A percentile compares a stretch with the other conserved stretches of the same genome.
These are phyloP conservation scores for Microsporum audouinii DNA, from an alignment of 2,329 filamentous ascomycete species.

Conservation along the genomic window DNA sequence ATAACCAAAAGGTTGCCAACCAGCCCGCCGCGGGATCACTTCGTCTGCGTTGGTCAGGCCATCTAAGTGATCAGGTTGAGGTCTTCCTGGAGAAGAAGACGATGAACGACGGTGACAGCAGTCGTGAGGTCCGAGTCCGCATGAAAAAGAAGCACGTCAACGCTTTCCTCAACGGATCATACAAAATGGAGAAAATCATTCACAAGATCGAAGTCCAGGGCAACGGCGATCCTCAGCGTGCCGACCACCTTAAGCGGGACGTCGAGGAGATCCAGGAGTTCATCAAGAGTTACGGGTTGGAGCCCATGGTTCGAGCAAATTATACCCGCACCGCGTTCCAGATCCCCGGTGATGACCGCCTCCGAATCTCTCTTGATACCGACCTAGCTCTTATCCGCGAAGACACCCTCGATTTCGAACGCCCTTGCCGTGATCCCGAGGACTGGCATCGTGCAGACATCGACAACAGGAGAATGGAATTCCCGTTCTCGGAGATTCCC, in stretches of 20 bases:
- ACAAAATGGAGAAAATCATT: constrained; percentile 83
- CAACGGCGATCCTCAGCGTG: constrained; percentile 53
- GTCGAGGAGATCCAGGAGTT: constrained; percentile 70
- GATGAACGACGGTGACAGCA: constrained; percentile 62
- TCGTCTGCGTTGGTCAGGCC: constrained; percentile 82
- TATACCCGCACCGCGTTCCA: constrained; percentile 94
- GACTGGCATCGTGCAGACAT: constrained; percentile 90
- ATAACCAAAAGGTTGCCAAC: constrained; percentile 71
- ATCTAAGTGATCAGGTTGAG: constrained; percentile 64
- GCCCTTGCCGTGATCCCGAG: constrained; percentile 78
- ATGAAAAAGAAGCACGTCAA: constrained; percentile 94
- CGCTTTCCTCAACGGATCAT: constrained; percentile 72
- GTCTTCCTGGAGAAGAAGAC: constrained; percentile 85
- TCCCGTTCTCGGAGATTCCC: constrained; percentile 75
- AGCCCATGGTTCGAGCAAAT: constrained; percentile 80
- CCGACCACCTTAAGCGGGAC: constrained; percentile 58
- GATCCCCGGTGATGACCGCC: constrained; percentile 79
- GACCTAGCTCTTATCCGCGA: constrained; percentile 76
- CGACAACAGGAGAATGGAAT: constrained; percentile 69
- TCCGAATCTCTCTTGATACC: constrained; percentile 87
- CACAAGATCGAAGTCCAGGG: constrained; percentile 67
- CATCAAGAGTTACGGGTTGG: constrained; percentile 62
- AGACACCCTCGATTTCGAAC: constrained; percentile 61
- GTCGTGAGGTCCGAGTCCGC: constrained; percentile 65
- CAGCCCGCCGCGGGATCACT: constrained; percentile 67